Evolutionary conservation across 257 asterid genomes (phyloP).

Genomic region (Linderniella brevidens): DNA sequence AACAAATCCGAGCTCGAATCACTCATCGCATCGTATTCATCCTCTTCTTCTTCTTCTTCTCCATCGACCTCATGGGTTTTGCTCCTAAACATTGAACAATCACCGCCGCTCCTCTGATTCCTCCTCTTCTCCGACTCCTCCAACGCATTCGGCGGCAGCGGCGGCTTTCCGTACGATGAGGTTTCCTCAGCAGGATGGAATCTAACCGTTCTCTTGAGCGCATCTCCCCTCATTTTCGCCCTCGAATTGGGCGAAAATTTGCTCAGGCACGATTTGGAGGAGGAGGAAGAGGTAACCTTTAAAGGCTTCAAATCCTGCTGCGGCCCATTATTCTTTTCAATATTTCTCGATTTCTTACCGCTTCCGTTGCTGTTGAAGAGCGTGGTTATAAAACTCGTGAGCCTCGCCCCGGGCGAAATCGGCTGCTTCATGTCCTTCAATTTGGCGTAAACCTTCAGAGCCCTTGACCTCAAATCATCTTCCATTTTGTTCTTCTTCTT

Average conservation of each 20-base stretch:
- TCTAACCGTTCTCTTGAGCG: slow-evolving; percentile 39
- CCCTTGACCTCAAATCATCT: slow-evolving; percentile 26
- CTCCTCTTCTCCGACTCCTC: too few species aligned
- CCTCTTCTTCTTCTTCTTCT: slow-evolving; percentile 14
- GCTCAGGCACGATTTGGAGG: slow-evolving; percentile 63
- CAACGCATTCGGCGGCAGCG: background rate
- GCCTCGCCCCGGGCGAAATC: slow-evolving; percentile 63
- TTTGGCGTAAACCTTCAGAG: slow-evolving; percentile 41
- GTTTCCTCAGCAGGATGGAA: slow-evolving; percentile 56
- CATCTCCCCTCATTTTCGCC: slow-evolving; percentile 24
- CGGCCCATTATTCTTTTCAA: background rate
- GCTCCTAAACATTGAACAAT: slow-evolving; percentile 4
- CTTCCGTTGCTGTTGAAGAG: slow-evolving; percentile 23
- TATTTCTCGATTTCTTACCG: slow-evolving; percentile 26
- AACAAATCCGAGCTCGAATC: slow-evolving; percentile 80
- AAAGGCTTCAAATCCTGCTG: slow-evolving; percentile 9
- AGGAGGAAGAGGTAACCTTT: slow-evolving; percentile 24
- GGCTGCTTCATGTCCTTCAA: slow-evolving; percentile 69
- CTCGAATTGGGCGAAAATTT: slow-evolving; percentile 28
- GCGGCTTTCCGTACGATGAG: slow-evolving; percentile 18
- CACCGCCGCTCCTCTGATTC: slow-evolving; percentile 6
- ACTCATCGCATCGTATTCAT: slow-evolving; percentile 33
- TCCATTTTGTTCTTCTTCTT: slow-evolving; percentile 6
- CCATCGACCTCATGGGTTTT: background rate
- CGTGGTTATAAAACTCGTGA: slow-evolving; percentile 40